Base-by-base conservation (phyloP, 2,329 filamentous ascomycete species). In the Beauveria medogensis region DNA sequence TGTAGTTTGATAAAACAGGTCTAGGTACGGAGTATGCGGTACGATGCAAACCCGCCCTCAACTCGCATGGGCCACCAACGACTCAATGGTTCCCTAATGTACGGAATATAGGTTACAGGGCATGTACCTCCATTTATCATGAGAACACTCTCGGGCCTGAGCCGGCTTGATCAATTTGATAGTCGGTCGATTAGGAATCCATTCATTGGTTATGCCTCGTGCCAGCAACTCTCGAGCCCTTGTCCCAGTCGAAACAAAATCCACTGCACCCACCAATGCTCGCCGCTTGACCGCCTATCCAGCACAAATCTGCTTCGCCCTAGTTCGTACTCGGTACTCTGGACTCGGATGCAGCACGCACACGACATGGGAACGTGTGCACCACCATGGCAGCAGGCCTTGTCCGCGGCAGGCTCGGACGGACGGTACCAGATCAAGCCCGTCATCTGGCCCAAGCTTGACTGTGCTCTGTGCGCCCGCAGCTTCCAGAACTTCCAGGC, bases 271-370 rank as follows among this genome's bases (percentile, higher is more conserved):
- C 56, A 59, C 48, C 24, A 12, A 44, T n/a, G 12, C 40, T 51
- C 56, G 52, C 56, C 56, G 56, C 56, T 22, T 52, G 40, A 59
- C 56, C 56, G 56, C 56, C 12, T 52, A 16, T 59, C 48, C 34
- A 24, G 40, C 46, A 24, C 5, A 10, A 12, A 34, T 26, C 44
- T 20, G 8, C 18, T 24, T 6, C 26, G 3, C 12, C 44, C 52
- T 20, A 3, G 40, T 5, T 8, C 40, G 18, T 8, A 18, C 22
- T 16, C 5, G 3, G 30, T 14, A 34, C 12, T 37, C 34, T 37
- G 34, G 12, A 37, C 34, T 37, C 37, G 8, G 18, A 26, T 22
- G 14, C 24, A 44, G 26, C 12, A 41, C 24, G 6, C 26, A 37
- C 41, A 47, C 14, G 26, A 56, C 28, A 37, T 10, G 34, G 34